phyloP scores from a whole-genome alignment of 495 filamentous ascomycete genomes.

The Xylaria palmicola region DNA sequence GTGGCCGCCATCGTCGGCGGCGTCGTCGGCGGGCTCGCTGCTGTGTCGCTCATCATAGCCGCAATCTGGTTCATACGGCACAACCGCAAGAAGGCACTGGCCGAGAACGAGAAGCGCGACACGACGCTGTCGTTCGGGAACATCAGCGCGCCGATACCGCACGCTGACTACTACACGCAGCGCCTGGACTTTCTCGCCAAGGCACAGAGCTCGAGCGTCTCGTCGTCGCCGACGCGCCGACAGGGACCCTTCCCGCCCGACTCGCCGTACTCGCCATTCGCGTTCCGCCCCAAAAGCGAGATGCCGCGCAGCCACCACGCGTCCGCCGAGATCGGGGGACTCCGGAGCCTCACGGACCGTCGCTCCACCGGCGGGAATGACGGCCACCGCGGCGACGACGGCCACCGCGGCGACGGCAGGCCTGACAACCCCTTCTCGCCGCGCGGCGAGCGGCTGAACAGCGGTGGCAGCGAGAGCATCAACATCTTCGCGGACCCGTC shows the following conservation, averaged over 20 bases:
- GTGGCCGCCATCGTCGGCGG: conserved; percentile 30
- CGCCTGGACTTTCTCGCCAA: conserved; percentile 40
- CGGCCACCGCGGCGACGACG: no score
- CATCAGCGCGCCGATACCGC: conserved; percentile 44
- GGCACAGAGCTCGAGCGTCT: conserved; percentile 15
- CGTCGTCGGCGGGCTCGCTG: conserved; percentile 30
- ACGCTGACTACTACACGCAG: conserved; percentile 30
- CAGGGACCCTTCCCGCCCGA: conserved; percentile 23
- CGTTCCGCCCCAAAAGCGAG: neutral
- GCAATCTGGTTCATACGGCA: conserved; percentile 19
- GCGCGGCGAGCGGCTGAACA: conserved; percentile 47
- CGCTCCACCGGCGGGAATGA: no score
- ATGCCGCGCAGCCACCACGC: conserved; percentile 24
- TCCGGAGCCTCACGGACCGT: conserved; percentile 25
- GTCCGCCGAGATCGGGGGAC: conserved; percentile 27
- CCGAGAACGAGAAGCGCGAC: conserved; percentile 23
- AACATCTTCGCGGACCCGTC: conserved; percentile 67
- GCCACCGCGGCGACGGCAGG: no score
- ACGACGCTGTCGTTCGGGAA: conserved; percentile 48
- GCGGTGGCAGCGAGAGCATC: conserved; percentile 60
- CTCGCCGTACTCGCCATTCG: conserved; percentile 22
- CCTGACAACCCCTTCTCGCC: conserved; percentile 30
- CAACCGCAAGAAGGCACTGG: conserved; percentile 26
- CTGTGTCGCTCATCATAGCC: conserved; percentile 21
- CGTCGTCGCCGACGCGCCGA: conserved; percentile 17